Base-by-base conservation (phyloP, 192 early-diverging fungal genomes). In the Obelidium mucronatum region DNA sequence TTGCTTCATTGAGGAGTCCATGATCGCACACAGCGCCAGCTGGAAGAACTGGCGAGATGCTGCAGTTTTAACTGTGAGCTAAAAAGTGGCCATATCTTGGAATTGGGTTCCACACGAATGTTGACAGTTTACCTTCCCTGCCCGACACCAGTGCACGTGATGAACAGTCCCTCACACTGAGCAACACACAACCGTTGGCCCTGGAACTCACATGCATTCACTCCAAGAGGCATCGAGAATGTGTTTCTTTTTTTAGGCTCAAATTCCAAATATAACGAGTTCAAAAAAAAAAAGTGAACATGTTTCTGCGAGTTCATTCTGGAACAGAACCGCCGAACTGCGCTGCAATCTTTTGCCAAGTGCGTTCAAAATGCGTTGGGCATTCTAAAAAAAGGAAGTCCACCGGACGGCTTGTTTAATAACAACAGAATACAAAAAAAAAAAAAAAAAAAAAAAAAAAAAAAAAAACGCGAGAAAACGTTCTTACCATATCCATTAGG, bases 401-500 rank as follows among this genome's bases (percentile, higher is more conserved):
- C n/a, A n/a, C n/a, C n/a, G n/a, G n/a, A n/a, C n/a, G n/a, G n/a
- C n/a, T n/a, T n/a, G n/a, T n/a, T n/a, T n/a, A n/a, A n/a, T n/a
- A n/a, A n/a, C n/a, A n/a, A n/a, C n/a, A 39, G n/a, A n/a, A n/a
- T n/a, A n/a, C n/a, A n/a, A 17, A 52, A 13, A 17, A n/a, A 13
- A 52, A 17, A 52, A 13, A 52, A 52, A 17, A 13, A 52, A 52
- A 13, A 52, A 52, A 17, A 17, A 52, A 17, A 52, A 52, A 52
- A 17, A 52, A n/a, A 13, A 52, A n/a, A 52, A 17, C 15, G n/a
- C 13, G n/a, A 52, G 51, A 52, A 52, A 17, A 52, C 51, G n/a
- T n/a, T n/a, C n/a, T n/a, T n/a, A 52, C 51, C n/a, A 71, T 93
- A 93, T 35, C 93, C 93, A 24, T 83, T 70, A 62, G 93, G 93